Base-by-base conservation (phyloP, 768 basidiomycete genomes). In the Lactarius sanguifluus region DNA sequence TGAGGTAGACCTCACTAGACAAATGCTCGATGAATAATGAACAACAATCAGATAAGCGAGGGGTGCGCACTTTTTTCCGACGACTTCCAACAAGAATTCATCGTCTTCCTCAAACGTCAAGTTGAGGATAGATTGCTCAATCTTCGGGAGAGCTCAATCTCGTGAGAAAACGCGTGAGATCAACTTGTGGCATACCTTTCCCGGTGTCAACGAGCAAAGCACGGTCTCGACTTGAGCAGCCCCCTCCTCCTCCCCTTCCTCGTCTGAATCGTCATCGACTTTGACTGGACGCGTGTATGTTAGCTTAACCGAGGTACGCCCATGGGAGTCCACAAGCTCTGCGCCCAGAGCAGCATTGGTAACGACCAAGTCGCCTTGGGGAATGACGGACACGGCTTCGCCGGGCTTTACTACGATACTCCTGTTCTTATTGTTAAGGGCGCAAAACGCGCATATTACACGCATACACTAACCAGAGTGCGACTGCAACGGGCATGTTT, bases 321-420 rank as follows among this genome's bases (percentile, higher is more conserved):
- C 84, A 41, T 79, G 77, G 59, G 79, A 71, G 74, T 93, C 88
- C 45, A 77, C 80, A 64, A 96, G 79, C 71, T 85, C 81, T 65
- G 92, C 89, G 61, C 90, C 89, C 59, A 95, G 85, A 2, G 93
- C 85, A 55, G 88, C 86, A 75, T 94, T 94, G 73, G 91, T 93
- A 73, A 97, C 84, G 73, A 83, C 82, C 73, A 96, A 78, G 77
- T 91, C 89, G 41, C 82, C 82, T 62, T 84, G 83, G 65, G 90
- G 85, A 28, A 81, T 73, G 73, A 94, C 70, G 60, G 80, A 78
- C 73, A 85, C 78, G 66, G 82, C 77, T 71, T 89, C 76, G 64
- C 86, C 87, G 18, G 88, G 86, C 32, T 79, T 77, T 56, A 92
- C 75, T 57, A 79, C 79, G 28, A 83, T 72, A 75, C 87, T 88